phyloP scores from a whole-genome alignment of 2,329 filamentous ascomycete species.

The Tolypocladium guangdongense region DNA sequence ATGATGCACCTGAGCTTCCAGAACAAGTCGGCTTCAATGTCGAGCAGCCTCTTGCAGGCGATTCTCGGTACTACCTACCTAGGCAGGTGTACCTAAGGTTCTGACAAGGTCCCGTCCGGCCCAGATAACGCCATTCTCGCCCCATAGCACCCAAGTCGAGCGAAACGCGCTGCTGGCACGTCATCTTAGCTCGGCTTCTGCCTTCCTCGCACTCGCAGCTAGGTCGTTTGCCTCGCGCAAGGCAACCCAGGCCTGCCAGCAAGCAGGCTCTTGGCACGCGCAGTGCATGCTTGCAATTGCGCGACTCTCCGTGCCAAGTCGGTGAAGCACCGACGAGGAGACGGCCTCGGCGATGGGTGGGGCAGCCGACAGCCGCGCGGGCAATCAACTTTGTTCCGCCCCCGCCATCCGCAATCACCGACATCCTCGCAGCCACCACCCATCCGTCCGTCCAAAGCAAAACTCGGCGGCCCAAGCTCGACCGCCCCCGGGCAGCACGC shows the following conservation, averaged over 20 bases:
- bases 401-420: constrained; percentile 1
- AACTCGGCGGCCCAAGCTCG: too few species aligned
- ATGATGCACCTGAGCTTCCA: too few species aligned
- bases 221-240: not conserved
- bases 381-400: not conserved
- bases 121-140: constrained; percentile 27
- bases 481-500: not conserved
- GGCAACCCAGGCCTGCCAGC: not conserved
- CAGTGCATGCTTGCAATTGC: not conserved
- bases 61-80: too few species aligned
- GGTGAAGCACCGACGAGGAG: not conserved
- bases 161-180: not conserved
- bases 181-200: not conserved
- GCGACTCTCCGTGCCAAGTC: not conserved
- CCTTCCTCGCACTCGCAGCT: too few species aligned
- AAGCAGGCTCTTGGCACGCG: not conserved
- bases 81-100: too few species aligned
- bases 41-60: too few species aligned
- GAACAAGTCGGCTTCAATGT: too few species aligned
- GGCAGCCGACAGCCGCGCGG: not conserved
- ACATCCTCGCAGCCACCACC: not conserved
- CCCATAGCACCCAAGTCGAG: constrained; percentile 24
- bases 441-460: not conserved
- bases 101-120: too few species aligned
- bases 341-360: not conserved